Evolutionary conservation across 768 basidiomycete species (phyloP).

Genomic region (Mycena crocata): DNA sequence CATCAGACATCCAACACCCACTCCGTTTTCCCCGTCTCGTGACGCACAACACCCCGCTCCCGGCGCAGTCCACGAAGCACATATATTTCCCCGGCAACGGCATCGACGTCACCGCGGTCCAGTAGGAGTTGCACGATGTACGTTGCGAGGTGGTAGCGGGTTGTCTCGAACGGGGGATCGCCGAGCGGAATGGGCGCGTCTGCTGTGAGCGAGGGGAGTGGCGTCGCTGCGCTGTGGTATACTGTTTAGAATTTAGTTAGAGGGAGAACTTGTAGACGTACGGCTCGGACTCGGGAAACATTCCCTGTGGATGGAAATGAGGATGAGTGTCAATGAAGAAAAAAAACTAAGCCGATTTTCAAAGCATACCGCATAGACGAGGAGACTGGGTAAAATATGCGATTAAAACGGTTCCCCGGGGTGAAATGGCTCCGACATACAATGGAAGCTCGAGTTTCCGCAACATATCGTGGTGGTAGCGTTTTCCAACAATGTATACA

Average conservation of each 20-base stretch:
- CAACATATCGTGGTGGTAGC: conserved; percentile 9
- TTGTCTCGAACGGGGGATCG: conserved; percentile 21
- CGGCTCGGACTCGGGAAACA: conserved; percentile 15
- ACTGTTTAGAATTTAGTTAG: neutral
- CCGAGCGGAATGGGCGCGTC: conserved; percentile 12
- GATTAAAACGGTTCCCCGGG: neutral
- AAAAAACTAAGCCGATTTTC: too few relatives aligned
- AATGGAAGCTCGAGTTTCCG: conserved; percentile 4
- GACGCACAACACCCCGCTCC: neutral
- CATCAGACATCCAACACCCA: conserved; percentile 21
- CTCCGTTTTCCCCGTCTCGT: conserved; percentile 13
- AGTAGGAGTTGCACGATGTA: conserved; percentile 17
- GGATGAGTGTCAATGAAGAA: neutral
- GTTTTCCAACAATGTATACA: conserved; percentile 4
- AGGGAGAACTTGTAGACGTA: neutral
- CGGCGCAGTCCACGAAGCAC: conserved; percentile 7
- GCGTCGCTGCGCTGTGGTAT: neutral
- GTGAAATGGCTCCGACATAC: neutral
- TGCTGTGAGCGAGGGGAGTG: neutral
- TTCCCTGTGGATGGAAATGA: neutral
- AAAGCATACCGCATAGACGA: conserved; percentile 10
- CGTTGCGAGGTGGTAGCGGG: conserved; percentile 14
- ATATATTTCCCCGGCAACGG: neutral
- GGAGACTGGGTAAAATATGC: neutral
- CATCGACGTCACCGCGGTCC: conserved; percentile 8